Evolutionary conservation across 345 rosid genomes (phyloP), one percentile per base, ranked within the genome.

Genomic region (Melastoma malabathricum): DNA sequence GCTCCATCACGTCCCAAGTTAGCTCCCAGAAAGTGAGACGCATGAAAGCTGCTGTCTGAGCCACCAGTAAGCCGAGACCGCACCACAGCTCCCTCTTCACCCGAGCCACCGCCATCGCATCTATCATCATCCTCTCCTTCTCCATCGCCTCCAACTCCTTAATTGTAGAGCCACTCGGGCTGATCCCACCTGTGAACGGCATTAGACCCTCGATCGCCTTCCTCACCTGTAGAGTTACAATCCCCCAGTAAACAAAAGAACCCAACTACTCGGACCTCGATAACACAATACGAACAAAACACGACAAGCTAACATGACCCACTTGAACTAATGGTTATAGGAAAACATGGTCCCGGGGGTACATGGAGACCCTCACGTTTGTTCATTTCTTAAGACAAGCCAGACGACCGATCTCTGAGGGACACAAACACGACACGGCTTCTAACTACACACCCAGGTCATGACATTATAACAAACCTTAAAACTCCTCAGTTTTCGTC

Each of bases 21-120:
- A 86, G 79, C 58, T 90, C 98, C 96, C 98, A 84, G 39, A 90
- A 90, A 3, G 98, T 90, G n/a, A 90, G 83, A 75, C 98, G 74
- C 96, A 90, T 84, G 78, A 80, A 72, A 15, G 69, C 84, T 10
- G 81, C 62, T 0, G 92, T 90, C 61, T 90, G 98, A 10, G 59
- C 62, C 47, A 58, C 61, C 10, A 86, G 4, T 56, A 75, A 74
- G 15, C 89, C 87, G 8, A 86, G 71, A 5, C 96, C 96, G 13
- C 81, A 62, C 56, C 71, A 86, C 1, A 90, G 72, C 63, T 90
- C 98, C 3, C 77, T 47, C 18, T 77, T 73, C 18, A 84, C 98
- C 34, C 50, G 76, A 4, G 69, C 56, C 48, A 52, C 50, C 0
- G 96, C 95, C 47, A 68, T 80, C 12, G 43, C 10, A 65, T 86